These are phyloP conservation scores for Actinomucor elegans DNA, from an alignment of 371 early-diverging fungal genomes.

Conservation along the genomic window DNA sequence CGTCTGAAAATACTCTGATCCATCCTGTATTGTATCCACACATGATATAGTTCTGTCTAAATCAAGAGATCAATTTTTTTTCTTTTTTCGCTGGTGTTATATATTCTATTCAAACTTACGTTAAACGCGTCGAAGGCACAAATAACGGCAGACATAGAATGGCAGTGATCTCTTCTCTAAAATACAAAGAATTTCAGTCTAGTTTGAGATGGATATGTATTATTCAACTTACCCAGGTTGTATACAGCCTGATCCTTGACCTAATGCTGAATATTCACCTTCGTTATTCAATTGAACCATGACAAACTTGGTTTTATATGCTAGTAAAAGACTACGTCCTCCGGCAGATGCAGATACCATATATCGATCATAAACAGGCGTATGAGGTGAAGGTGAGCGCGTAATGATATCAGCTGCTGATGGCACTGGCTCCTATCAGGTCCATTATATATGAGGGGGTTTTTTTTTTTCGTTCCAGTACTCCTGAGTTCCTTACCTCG, in stretches of 20 bases:
- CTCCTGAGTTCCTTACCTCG: constrained; percentile 18
- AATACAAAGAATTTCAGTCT: background rate
- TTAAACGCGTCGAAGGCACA: constrained; percentile 55
- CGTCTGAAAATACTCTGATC: constrained; percentile 64
- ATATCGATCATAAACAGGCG: constrained; percentile 29
- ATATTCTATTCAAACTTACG: constrained; percentile 37
- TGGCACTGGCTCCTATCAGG: constrained; percentile 5
- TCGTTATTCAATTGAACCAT: constrained; percentile 40
- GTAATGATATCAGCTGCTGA: constrained; percentile 15
- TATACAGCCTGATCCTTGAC: constrained; percentile 58
- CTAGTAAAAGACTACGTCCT: constrained; percentile 37
- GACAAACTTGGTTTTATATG: constrained; percentile 46
- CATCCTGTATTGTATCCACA: constrained; percentile 63
- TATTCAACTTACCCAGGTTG: constrained; percentile 24
- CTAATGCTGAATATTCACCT: constrained; percentile 46
- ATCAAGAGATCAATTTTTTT: background rate
- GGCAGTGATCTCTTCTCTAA: constrained; percentile 56
- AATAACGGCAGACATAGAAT: constrained; percentile 58
- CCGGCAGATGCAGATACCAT: constrained; percentile 40
- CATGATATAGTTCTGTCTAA: constrained; percentile 59
- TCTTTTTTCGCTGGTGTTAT: too few species aligned
- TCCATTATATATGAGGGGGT: too few species aligned
- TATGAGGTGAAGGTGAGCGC: constrained; percentile 25
- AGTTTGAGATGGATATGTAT: background rate
- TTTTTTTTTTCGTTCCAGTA: background rate